A percentile compares a stretch with the other conserved stretches of the same genome.
phyloP scores from a whole-genome alignment of 352 stramenopile genomes.

The Globisporangium megalacanthum region DNA sequence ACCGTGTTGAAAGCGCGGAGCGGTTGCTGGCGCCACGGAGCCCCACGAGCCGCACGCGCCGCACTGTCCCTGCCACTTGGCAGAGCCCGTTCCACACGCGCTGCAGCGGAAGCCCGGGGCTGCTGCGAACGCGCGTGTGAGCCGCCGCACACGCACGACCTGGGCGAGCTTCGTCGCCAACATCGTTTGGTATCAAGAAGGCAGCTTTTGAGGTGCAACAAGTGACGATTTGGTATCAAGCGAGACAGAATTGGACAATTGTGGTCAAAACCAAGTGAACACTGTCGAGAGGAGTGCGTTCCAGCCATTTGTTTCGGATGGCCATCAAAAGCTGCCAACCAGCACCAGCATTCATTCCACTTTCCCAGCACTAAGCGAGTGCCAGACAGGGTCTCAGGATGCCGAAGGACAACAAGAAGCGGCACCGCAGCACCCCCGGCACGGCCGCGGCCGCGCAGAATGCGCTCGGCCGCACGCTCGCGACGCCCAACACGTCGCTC shows the following conservation, averaged over 20 bases:
- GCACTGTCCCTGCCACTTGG: constrained; percentile 86
- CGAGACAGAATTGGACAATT: no score
- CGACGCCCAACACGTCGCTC: constrained; percentile 95
- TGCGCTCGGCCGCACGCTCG: constrained; percentile 86
- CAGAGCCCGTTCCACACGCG: constrained; percentile 56
- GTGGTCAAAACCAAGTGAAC: no score
- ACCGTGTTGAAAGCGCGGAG: constrained; percentile 52
- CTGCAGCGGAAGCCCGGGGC: constrained; percentile 37
- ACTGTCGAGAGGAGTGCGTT: no score
- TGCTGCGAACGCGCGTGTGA: constrained; percentile 15
- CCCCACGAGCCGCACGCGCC: constrained; percentile 89
- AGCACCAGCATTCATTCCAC: not conserved
- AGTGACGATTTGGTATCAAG: no score
- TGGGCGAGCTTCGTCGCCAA: no score
- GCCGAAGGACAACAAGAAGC: constrained; percentile 91
- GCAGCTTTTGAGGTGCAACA: no score
- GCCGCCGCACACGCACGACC: not conserved
- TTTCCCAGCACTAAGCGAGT: not conserved
- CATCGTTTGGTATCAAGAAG: no score
- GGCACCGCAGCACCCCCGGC: constrained; percentile 57
- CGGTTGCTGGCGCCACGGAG: constrained; percentile 58
- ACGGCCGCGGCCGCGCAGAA: constrained; percentile 74
- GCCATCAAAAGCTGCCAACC: not conserved
- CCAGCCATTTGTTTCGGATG: no score
- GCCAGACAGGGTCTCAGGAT: constrained; percentile 20